Conservation (phyloP, 495 filamentous ascomycete species). For the Beverwykella pulmonaria region DNA sequence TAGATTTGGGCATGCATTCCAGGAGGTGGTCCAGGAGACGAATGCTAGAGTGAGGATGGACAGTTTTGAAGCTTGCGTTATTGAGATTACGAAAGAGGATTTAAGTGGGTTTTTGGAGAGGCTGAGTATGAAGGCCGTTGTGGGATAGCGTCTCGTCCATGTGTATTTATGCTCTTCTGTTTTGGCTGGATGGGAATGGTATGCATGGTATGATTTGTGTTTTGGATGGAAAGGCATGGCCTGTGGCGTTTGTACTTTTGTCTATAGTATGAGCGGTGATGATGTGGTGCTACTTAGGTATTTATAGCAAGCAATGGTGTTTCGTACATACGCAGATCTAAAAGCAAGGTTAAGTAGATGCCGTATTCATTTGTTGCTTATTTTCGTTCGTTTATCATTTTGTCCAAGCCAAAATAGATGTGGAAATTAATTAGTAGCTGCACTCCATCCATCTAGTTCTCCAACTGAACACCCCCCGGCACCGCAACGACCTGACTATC, state of each 20-base stretch:
- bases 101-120: constrained; percentile 87
- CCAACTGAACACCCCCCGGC: constrained; percentile 29
- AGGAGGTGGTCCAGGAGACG: constrained; percentile 91
- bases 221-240: neutral
- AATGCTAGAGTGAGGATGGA: constrained; percentile 88
- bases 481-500: constrained; percentile 30
- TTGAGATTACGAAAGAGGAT: constrained; percentile 96
- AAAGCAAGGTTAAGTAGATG: too few relatives aligned
- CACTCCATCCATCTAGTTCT: neutral
- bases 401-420: neutral
- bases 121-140: constrained; percentile 86
- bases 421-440: neutral
- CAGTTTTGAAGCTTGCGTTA: constrained; percentile 95
- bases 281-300: neutral
- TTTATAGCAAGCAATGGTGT: constrained; percentile 14
- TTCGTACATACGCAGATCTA: neutral
- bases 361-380: neutral
- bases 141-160: constrained; percentile 67
- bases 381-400: neutral
- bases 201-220: constrained; percentile 1
- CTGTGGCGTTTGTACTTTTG: neutral
- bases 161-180: neutral
- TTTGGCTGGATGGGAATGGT: neutral
- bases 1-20: constrained; percentile 91
- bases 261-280: neutral